These are phyloP conservation scores for Chytriomyces sp. DNA, from an alignment of 192 early-diverging fungal species.

Conservation along the genomic window DNA sequence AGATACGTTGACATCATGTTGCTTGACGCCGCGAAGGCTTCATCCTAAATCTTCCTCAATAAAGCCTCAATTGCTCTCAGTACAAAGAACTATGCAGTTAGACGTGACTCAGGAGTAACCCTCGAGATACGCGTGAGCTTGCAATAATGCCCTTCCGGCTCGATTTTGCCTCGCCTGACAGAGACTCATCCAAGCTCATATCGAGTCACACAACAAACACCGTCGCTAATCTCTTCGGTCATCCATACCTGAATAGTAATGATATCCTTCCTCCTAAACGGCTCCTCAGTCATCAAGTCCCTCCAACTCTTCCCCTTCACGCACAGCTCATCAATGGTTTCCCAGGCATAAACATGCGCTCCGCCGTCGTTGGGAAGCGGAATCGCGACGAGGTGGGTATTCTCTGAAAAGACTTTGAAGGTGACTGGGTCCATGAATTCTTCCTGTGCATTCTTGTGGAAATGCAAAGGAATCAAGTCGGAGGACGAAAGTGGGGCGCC, in stretches of 20 bases:
- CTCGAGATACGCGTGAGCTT: too few relatives aligned
- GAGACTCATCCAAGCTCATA: too few relatives aligned
- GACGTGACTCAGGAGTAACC: too few relatives aligned
- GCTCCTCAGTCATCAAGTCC: constrained; percentile 85
- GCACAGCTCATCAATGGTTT: constrained; percentile 84
- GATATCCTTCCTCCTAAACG: constrained; percentile 85
- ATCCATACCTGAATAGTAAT: constrained; percentile 72
- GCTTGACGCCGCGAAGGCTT: neutral
- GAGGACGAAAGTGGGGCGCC: constrained; percentile 70
- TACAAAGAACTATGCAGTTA: too few relatives aligned
- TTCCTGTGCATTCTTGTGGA: constrained; percentile 79
- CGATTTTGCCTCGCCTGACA: too few relatives aligned
- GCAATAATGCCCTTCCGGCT: too few relatives aligned
- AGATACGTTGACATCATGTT: constrained; percentile 23
- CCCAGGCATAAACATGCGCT: constrained; percentile 87
- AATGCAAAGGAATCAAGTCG: constrained; percentile 76
- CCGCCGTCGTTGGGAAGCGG: too few relatives aligned
- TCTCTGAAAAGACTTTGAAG: constrained; percentile 78
- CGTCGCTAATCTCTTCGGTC: too few relatives aligned
- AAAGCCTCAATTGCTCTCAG: too few relatives aligned
- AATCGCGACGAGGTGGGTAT: constrained; percentile 82
- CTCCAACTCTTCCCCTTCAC: constrained; percentile 82
- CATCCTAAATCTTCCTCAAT: neutral
- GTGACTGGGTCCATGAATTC: constrained; percentile 90
- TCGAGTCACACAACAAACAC: too few relatives aligned